phyloP scores from a whole-genome alignment of 495 filamentous ascomycete genomes.

The Elaphomyces granulatus region DNA sequence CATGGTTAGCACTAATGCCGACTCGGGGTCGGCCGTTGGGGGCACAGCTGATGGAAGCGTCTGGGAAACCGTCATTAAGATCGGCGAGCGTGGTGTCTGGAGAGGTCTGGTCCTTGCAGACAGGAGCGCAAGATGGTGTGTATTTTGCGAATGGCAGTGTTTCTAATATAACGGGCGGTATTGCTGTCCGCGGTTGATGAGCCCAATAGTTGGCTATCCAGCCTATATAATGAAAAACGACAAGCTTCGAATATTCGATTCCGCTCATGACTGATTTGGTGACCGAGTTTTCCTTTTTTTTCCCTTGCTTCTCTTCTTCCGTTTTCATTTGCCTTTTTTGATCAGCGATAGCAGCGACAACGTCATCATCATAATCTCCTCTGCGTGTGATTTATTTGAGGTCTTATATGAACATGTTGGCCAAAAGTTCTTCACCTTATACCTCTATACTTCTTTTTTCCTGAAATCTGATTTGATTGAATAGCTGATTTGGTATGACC shows the following conservation, averaged over 20 bases:
- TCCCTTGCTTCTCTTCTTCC: neutral
- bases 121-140: constrained; percentile 91
- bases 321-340: neutral
- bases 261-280: neutral
- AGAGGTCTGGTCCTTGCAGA: constrained; percentile 88
- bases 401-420: too few relatives aligned
- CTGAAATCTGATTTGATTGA: too few relatives aligned
- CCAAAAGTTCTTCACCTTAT: too few relatives aligned
- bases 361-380: too few relatives aligned
- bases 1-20: constrained; percentile 33
- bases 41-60: constrained; percentile 59
- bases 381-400: too few relatives aligned
- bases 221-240: too few relatives aligned
- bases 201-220: too few relatives aligned
- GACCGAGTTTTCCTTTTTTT: neutral
- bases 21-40: constrained; percentile 30
- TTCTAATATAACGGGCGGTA: constrained; percentile 27
- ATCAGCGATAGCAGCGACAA: too few relatives aligned
- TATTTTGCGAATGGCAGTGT: constrained; percentile 92
- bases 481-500: too few relatives aligned
- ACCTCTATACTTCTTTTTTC: too few relatives aligned
- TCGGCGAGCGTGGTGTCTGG: constrained; percentile 83
- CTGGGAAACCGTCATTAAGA: constrained; percentile 99
- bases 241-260: neutral
- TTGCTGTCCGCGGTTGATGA: too few relatives aligned